These are phyloP conservation scores for Garcia nutans DNA, from an alignment of 345 rosid species.

Conservation along the genomic window DNA sequence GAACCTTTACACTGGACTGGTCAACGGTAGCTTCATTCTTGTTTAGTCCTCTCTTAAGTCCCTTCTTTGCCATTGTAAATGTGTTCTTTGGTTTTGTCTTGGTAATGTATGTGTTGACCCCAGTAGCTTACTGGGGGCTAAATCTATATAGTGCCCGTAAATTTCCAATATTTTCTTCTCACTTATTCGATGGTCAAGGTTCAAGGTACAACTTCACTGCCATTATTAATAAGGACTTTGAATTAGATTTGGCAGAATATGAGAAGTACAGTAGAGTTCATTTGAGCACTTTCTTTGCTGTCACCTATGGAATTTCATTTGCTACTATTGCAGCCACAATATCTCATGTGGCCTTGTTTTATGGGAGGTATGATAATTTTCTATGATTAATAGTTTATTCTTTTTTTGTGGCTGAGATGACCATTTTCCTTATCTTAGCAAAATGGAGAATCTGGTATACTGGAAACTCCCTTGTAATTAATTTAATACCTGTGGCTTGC, in stretches of 20 bases:
- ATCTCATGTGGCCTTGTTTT: conserved; percentile 43
- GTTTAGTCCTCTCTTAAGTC: conserved; percentile 41
- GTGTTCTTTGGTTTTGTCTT: conserved; percentile 38
- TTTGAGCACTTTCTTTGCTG: conserved; percentile 46
- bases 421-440: too few species aligned
- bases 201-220: conserved; percentile 20
- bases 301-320: conserved; percentile 43
- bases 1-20: conserved; percentile 45
- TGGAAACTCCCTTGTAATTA: too few species aligned
- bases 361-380: conserved; percentile 38
- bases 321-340: conserved; percentile 50
- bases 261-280: conserved; percentile 32
- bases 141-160: conserved; percentile 34
- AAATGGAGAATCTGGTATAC: too few species aligned
- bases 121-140: conserved; percentile 39
- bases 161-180: conserved; percentile 39
- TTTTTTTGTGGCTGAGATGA: background rate
- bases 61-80: conserved; percentile 46
- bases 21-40: conserved; percentile 38
- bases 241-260: conserved; percentile 33
- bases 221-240: conserved; percentile 33
- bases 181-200: conserved; percentile 37
- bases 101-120: conserved; percentile 34
- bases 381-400: background rate
- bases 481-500: too few species aligned